phyloP scores from a whole-genome alignment of 2,329 filamentous ascomycete species.

The Phyllosticta capitalensis region DNA sequence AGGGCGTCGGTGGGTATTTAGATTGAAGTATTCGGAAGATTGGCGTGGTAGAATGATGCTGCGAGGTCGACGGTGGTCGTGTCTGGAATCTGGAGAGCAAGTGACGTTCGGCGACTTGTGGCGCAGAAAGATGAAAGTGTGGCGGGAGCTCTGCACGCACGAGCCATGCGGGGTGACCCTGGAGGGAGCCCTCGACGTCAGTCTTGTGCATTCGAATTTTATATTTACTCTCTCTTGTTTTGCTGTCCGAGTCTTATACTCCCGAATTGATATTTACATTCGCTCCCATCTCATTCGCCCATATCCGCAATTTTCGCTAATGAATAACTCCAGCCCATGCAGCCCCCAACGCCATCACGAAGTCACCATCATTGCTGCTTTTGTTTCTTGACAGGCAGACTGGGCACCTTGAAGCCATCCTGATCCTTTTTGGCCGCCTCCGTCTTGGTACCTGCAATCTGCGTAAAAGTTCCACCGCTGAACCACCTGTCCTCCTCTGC shows the following conservation, averaged over 20 bases:
- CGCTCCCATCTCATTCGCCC: too few species aligned
- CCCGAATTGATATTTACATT: too few species aligned
- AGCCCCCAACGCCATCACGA: not conserved
- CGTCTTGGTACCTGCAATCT: constrained; percentile 47
- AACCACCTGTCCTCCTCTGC: constrained; percentile 95
- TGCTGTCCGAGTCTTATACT: too few species aligned
- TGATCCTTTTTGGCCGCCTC: constrained; percentile 35
- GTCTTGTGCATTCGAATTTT: too few species aligned
- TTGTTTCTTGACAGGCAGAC: constrained; percentile 64
- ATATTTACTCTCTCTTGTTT: too few species aligned
- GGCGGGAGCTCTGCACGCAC: too few species aligned
- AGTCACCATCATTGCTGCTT: not conserved
- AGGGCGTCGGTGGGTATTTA: not conserved
- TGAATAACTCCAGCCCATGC: not conserved
- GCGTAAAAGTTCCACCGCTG: constrained; percentile 93
- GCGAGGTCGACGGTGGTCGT: not conserved
- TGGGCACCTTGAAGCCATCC: constrained; percentile 74
- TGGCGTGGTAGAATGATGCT: not conserved
- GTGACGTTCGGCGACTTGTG: not conserved
- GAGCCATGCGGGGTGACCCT: too few species aligned
- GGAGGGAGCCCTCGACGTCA: too few species aligned
- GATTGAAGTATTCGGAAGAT: not conserved
- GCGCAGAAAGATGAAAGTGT: not conserved
- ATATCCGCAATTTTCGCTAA: too few species aligned
- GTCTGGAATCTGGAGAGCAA: too few species aligned